Base-by-base conservation (phyloP, 192 early-diverging fungal genomes). In the Chytriomyces confervae region DNA sequence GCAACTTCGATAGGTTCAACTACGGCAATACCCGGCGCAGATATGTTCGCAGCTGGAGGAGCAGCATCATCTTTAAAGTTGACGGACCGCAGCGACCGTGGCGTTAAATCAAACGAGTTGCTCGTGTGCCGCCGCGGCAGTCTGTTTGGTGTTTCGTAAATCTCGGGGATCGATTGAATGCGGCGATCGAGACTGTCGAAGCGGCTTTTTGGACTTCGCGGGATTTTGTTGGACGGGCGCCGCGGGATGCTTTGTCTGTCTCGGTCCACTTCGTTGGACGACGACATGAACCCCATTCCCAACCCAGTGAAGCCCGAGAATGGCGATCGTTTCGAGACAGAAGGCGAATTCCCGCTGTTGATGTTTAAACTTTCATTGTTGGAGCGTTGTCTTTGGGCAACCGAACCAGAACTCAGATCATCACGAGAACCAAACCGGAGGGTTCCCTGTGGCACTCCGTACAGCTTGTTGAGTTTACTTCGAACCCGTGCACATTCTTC, bases 401-500 rank as follows among this genome's bases (percentile, higher is more conserved):
- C 51, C 1, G 77, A 50, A 9, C 43, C 44, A 27, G 57, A 18
- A 60, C 45, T 57, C 6, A 60, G 69, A 16, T 61, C 67, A 29
- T 51, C 7, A 7, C 72, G 51, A 36, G 36, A 29, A 45, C 65
- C n/a, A 23, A 49, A 67, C 45, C 8, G 46, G 66, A n/a, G 11
- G 66, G 23, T 29, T 61, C 46, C 43, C 27, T 45, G 47, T 24
- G n/a, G 43, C 62, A 65, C 7, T 36, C 75, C 13, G 50, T 50
- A 24, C 71, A 11, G 23, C 51, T 45, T 60, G 61, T 73, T 29
- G 72, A 62, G 16, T 24, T 76, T 2, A 53, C 57, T 46, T 49
- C 65, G 44, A 57, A 44, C 16, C 74, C 74, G 45, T 18, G 7
- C 3, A 50, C 75, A 44, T 6, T 23, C 69, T 77, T 75, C 57